These are phyloP conservation scores for Ceratocystiopsis brevicomis DNA, from an alignment of 2,329 filamentous ascomycete genomes.

Conservation along the genomic window DNA sequence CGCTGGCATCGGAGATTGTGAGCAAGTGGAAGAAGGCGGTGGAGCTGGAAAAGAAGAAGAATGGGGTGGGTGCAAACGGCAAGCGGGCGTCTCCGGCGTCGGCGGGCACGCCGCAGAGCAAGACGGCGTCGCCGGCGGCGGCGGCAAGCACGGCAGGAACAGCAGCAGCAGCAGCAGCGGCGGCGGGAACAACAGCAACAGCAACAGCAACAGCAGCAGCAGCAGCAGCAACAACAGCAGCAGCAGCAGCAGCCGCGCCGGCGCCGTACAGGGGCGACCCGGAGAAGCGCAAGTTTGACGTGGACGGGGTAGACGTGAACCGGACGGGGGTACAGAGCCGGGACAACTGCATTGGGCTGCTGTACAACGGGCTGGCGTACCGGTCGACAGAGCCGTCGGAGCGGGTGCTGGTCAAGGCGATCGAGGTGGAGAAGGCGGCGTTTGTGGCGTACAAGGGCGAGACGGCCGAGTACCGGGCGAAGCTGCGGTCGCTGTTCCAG, in stretches of 20 bases:
- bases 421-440: constrained; percentile 70
- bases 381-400: constrained; percentile 52
- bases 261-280: constrained; percentile 38
- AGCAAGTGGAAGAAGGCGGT: constrained; percentile 72
- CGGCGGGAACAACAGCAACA: constrained; percentile 20
- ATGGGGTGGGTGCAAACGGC: constrained; percentile 13
- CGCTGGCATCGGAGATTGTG: constrained; percentile 64
- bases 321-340: constrained; percentile 57
- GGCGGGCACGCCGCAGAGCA: constrained; percentile 19
- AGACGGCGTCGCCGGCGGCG: constrained; percentile 19
- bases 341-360: constrained; percentile 71
- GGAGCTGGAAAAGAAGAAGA: constrained; percentile 37
- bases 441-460: constrained; percentile 52
- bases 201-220: constrained; percentile 40
- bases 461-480: constrained; percentile 58
- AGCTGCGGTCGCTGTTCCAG: constrained; percentile 81
- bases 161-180: constrained; percentile 11
- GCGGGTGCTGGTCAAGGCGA: constrained; percentile 50
- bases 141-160: constrained; percentile 22
- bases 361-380: constrained; percentile 76
- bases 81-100: constrained; percentile 22
- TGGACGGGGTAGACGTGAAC: constrained; percentile 61
- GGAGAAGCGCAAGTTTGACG: constrained; percentile 64
- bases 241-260: constrained; percentile 30
- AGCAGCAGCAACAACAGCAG: constrained; percentile 36